phyloP scores from a whole-genome alignment of 768 basidiomycete genomes.

The Tephrocybe rancida region DNA sequence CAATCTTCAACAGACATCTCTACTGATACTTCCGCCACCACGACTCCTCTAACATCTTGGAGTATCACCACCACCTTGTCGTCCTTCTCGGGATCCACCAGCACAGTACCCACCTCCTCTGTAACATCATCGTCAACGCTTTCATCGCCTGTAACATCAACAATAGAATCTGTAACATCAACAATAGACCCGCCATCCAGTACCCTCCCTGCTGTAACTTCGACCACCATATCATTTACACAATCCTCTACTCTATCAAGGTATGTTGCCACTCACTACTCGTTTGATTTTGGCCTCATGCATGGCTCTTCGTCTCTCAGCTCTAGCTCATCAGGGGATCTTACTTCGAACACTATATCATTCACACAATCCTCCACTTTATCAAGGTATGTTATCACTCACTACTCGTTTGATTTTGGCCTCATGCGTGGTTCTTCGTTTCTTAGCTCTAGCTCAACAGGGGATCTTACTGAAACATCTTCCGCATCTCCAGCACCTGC shows the following conservation, averaged over 20 bases:
- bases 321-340: too few species aligned
- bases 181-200: not conserved
- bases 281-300: not conserved
- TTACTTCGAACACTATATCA: not conserved
- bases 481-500: not conserved
- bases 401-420: not conserved
- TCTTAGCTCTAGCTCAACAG: not conserved
- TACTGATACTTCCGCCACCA: not conserved
- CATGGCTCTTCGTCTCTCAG: not conserved
- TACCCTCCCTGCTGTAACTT: not conserved
- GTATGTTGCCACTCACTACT: not conserved
- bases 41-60: not conserved
- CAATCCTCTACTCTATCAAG: not conserved
- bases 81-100: constrained; percentile 1
- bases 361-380: not conserved
- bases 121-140: constrained; percentile 4
- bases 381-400: constrained; percentile 1
- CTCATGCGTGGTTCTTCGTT: not conserved
- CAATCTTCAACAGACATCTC: not conserved
- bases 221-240: not conserved
- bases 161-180: not conserved
- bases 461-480: not conserved
- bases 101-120: constrained; percentile 8
- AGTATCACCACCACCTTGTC: not conserved
- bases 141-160: too few species aligned